These are phyloP conservation scores for Leucocoprinus sp. DNA, from an alignment of 768 basidiomycete species.

Conservation along the genomic window DNA sequence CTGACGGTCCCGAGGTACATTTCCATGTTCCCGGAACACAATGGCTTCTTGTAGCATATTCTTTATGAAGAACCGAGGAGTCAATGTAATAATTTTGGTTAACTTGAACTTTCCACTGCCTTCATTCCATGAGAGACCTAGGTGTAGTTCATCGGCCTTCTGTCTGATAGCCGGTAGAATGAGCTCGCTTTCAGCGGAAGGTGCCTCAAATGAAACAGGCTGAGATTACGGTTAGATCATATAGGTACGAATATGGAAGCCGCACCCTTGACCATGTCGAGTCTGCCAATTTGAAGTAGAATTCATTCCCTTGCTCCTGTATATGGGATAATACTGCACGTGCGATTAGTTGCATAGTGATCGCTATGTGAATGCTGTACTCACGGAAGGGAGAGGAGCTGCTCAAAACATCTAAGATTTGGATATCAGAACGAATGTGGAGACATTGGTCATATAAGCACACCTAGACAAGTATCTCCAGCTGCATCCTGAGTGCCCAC, in stretches of 20 bases:
- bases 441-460: too few species aligned
- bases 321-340: conserved; percentile 78
- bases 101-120: conserved; percentile 97
- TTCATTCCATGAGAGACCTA: conserved; percentile 88
- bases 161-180: conserved; percentile 57
- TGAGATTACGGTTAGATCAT: conserved; percentile 21
- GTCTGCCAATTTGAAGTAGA: conserved; percentile 69
- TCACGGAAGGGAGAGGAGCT: conserved; percentile 73
- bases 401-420: conserved; percentile 24
- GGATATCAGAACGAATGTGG: neutral
- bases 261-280: conserved; percentile 85
- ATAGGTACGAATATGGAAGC: neutral
- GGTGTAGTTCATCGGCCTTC: conserved; percentile 60
- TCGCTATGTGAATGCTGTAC: conserved; percentile 18
- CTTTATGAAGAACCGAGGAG: conserved; percentile 85
- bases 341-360: neutral
- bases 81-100: conserved; percentile 85
- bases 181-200: conserved; percentile 82
- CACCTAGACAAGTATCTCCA: conserved; percentile 68
- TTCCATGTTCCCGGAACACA: conserved; percentile 81
- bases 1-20: conserved; percentile 51
- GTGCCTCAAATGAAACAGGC: conserved; percentile 87
- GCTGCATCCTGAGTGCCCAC: conserved; percentile 70
- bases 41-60: conserved; percentile 67
- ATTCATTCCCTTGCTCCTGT: conserved; percentile 73